A percentile compares a stretch with the other conserved stretches of the same genome.
Evolutionary conservation across 768 basidiomycete genomes (phyloP).

Genomic region (Tulasnella sp.): DNA sequence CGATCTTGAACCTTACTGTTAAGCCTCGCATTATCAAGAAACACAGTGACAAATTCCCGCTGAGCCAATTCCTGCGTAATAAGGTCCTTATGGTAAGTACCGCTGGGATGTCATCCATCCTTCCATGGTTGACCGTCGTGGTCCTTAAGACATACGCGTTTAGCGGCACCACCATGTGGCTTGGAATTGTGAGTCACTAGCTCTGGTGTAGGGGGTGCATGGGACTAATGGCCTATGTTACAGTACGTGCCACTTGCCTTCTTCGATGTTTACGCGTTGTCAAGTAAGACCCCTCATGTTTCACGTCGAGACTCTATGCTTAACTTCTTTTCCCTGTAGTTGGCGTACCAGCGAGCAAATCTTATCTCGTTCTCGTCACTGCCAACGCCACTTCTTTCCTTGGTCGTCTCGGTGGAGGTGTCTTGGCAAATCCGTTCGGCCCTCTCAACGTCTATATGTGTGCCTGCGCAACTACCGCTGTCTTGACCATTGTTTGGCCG

Average conservation of each 20-base stretch:
- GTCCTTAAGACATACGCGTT: slow-evolving; percentile 41
- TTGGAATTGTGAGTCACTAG: slow-evolving; percentile 4
- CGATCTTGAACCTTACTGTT: slow-evolving; percentile 29
- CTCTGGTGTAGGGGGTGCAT: too few species aligned
- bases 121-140: slow-evolving; percentile 24
- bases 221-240: background rate
- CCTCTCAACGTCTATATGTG: slow-evolving; percentile 57
- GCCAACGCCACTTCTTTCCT: slow-evolving; percentile 23
- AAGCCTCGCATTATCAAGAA: slow-evolving; percentile 27
- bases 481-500: slow-evolving; percentile 62
- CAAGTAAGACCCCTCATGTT: slow-evolving; percentile 48
- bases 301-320: slow-evolving; percentile 43
- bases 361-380: slow-evolving; percentile 21
- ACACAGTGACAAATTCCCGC: slow-evolving; percentile 38
- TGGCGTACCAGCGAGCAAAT: slow-evolving; percentile 18
- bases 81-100: slow-evolving; percentile 35
- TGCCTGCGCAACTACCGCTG: slow-evolving; percentile 42
- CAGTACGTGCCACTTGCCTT: slow-evolving; percentile 21
- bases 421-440: slow-evolving; percentile 31
- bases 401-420: slow-evolving; percentile 24
- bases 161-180: slow-evolving; percentile 1
- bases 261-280: slow-evolving; percentile 39
- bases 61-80: slow-evolving; percentile 46
- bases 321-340: slow-evolving; percentile 56
- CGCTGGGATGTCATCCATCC: too few species aligned